phyloP scores from a whole-genome alignment of 176 grass and related monocot species.

The Tillandsia fasciculata region DNA sequence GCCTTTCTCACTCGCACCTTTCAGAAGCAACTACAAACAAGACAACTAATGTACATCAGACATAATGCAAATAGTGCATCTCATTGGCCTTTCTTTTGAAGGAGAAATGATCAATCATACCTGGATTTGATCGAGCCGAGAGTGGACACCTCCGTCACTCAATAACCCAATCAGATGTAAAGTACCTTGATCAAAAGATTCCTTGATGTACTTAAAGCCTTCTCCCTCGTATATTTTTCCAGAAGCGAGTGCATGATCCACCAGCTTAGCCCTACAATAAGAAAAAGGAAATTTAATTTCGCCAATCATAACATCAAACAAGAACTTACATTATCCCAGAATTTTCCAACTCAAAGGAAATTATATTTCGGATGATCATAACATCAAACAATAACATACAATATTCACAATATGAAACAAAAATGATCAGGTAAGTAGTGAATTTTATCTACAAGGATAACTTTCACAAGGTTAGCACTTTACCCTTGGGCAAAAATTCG shows the following conservation, averaged over 20 bases:
- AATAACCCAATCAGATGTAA: conserved; percentile 92
- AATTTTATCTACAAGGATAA: no score
- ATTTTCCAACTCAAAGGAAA: no score
- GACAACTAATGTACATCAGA: not conserved
- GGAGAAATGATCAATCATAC: conserved; percentile 21
- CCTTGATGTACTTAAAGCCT: conserved; percentile 90
- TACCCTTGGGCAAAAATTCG: conserved; percentile 92
- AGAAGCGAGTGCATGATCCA: conserved; percentile 74
- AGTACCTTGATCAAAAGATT: conserved; percentile 65
- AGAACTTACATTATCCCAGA: no score
- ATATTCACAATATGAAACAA: no score
- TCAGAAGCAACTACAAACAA: conserved; percentile 72
- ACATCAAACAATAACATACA: no score
- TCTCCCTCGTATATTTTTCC: conserved; percentile 85
- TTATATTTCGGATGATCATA: no score
- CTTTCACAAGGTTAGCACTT: conserved; percentile 11
- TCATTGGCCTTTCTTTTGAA: not conserved
- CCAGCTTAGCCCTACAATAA: conserved; percentile 63
- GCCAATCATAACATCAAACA: no score
- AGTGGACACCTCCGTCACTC: conserved; percentile 98
- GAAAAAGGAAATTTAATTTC: no score
- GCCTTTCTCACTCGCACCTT: conserved; percentile 73
- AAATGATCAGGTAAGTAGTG: no score
- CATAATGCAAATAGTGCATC: not conserved
- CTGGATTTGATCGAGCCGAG: conserved; percentile 90